These are phyloP conservation scores for Aspergillus sp. DNA, from an alignment of 2,329 filamentous ascomycete genomes.

Conservation along the genomic window DNA sequence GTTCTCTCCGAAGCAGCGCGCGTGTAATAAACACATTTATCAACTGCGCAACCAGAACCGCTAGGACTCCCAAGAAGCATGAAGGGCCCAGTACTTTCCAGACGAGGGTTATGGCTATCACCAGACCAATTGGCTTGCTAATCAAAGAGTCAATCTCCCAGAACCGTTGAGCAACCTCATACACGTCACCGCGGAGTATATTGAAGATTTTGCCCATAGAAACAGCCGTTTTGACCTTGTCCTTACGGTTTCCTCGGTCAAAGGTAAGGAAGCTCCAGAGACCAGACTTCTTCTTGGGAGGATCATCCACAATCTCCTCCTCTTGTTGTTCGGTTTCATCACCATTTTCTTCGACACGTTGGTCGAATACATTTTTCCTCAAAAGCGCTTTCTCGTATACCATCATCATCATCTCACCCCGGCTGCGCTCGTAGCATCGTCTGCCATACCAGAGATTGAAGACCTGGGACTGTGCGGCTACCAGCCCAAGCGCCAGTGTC, in stretches of 20 bases:
- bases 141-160: constrained; percentile 84
- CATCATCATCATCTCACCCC: constrained; percentile 86
- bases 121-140: constrained; percentile 74
- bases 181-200: constrained; percentile 67
- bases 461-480: constrained; percentile 68
- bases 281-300: constrained; percentile 31
- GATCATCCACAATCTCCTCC: constrained; percentile 15
- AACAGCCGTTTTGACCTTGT: constrained; percentile 61
- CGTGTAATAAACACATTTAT: constrained; percentile 72
- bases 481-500: constrained; percentile 63
- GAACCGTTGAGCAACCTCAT: constrained; percentile 60
- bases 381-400: constrained; percentile 77
- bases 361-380: constrained; percentile 60
- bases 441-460: constrained; percentile 82
- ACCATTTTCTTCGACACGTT: constrained; percentile 36
- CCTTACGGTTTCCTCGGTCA: constrained; percentile 31
- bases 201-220: constrained; percentile 92
- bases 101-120: constrained; percentile 73
- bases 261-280: constrained; percentile 30
- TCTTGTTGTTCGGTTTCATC: constrained; percentile 22
- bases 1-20: constrained; percentile 70
- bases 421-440: constrained; percentile 78
- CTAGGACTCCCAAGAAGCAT: constrained; percentile 72
- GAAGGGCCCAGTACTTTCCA: constrained; percentile 81
- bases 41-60: constrained; percentile 70